A percentile compares a stretch with the other conserved stretches of the same genome.
Evolutionary conservation across 306 rosid species (phyloP).

Genomic region (Trifolium dubium): DNA sequence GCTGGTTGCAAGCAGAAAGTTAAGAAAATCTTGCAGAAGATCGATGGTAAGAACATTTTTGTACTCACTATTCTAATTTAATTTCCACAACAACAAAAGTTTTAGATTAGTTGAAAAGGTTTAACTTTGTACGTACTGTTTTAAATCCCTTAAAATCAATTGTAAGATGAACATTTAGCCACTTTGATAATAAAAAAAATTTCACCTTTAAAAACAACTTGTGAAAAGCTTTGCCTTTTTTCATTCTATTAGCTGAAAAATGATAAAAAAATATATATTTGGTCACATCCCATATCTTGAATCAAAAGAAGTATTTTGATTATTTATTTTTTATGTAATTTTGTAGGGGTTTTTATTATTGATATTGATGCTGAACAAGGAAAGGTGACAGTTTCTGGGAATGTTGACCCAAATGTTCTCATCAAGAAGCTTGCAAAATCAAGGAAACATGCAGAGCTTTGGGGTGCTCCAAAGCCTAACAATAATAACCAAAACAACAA

Average conservation of each 20-base stretch:
- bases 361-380: conserved; percentile 89
- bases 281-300: conserved; percentile 24
- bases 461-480: conserved; percentile 51
- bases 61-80: neutral
- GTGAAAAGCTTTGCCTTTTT: too few relatives aligned
- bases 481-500: conserved; percentile 50
- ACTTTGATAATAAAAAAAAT: too few relatives aligned
- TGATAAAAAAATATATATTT: too few relatives aligned
- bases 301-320: neutral
- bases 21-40: conserved; percentile 89
- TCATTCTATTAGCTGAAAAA: neutral
- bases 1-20: conserved; percentile 93
- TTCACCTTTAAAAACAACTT: too few relatives aligned
- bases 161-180: too few relatives aligned
- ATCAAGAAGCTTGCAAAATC: conserved; percentile 85
- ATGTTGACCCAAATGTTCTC: conserved; percentile 78
- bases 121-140: too few relatives aligned
- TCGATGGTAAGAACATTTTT: conserved; percentile 65
- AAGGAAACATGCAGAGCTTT: conserved; percentile 83
- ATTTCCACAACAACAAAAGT: too few relatives aligned
- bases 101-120: too few relatives aligned
- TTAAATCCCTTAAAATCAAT: too few relatives aligned
- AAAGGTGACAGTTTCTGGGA: conserved; percentile 84
- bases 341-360: conserved; percentile 76
- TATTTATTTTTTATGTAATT: neutral